A percentile compares a stretch with the other conserved stretches of the same genome.
Evolutionary conservation across 495 filamentous ascomycete species (phyloP).

Genomic region (Trichoderma asperelloides): DNA sequence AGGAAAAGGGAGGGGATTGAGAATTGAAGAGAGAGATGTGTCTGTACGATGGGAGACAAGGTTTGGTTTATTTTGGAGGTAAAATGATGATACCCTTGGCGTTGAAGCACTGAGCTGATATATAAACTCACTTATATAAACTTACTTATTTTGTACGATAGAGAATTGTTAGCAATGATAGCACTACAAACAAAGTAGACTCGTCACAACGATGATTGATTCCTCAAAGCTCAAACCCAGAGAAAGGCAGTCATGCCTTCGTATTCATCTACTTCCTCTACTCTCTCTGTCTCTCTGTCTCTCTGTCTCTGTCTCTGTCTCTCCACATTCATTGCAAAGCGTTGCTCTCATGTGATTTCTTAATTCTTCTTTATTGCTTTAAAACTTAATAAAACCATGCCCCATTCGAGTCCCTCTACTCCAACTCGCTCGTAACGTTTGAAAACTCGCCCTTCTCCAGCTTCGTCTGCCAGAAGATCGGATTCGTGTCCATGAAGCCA

Average conservation of each 20-base stretch:
- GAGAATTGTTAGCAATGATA: neutral
- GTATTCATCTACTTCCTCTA: constrained; percentile 21
- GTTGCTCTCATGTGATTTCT: constrained; percentile 6
- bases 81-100: too few relatives aligned
- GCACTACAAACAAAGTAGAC: neutral
- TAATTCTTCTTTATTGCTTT: neutral
- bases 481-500: constrained; percentile 90
- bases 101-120: too few relatives aligned
- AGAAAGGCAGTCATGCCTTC: neutral
- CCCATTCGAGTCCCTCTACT: constrained; percentile 19
- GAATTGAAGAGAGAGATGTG: neutral
- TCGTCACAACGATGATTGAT: neutral
- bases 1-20: neutral
- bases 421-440: constrained; percentile 80
- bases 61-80: too few relatives aligned
- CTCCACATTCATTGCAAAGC: too few relatives aligned
- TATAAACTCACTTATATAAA: too few relatives aligned
- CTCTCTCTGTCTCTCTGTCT: constrained; percentile 12
- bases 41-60: neutral
- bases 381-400: neutral
- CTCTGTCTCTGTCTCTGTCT: neutral
- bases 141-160: neutral
- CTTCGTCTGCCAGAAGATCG: constrained; percentile 99
- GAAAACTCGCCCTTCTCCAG: constrained; percentile 96
- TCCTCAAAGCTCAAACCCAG: neutral